These are phyloP conservation scores for Herpetospermum pedunculosum DNA, from an alignment of 306 rosid species.

Conservation along the genomic window DNA sequence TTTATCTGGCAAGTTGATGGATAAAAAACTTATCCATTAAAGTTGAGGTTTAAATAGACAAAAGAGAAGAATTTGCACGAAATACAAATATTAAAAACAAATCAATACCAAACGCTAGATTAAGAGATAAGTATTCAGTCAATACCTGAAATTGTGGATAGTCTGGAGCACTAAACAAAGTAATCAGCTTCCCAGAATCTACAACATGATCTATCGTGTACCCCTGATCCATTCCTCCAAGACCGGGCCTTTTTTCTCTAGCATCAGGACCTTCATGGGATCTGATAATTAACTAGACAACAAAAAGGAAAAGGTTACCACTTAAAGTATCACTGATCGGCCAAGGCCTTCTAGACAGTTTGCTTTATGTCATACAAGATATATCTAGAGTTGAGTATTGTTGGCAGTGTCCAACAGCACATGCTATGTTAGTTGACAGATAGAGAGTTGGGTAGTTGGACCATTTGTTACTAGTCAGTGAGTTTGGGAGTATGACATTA, in stretches of 20 bases:
- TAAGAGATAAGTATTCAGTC: neutral
- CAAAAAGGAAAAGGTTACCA: neutral
- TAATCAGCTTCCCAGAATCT: slow-evolving; percentile 79
- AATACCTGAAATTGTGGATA: slow-evolving; percentile 91
- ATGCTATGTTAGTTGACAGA: neutral
- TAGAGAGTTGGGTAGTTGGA: neutral
- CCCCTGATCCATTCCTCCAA: slow-evolving; percentile 68
- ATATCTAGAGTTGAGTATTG: neutral
- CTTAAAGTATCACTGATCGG: neutral
- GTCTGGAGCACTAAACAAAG: slow-evolving; percentile 88
- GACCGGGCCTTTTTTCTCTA: slow-evolving; percentile 74
- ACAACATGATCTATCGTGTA: slow-evolving; percentile 85
- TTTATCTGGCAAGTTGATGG: neutral
- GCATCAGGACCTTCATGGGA: slow-evolving; percentile 99
- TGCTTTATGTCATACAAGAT: neutral
- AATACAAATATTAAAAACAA: neutral
- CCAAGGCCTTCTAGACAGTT: neutral
- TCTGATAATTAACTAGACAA: slow-evolving; percentile 67
- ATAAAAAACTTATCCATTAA: neutral
- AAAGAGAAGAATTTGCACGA: neutral
- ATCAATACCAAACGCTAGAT: neutral
- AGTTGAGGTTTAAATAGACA: neutral
- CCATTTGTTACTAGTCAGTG: neutral
- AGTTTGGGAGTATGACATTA: neutral
- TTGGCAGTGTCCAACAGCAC: neutral